Conservation (phyloP, 106 monocot genomes). For the Xerophyta viscosa region DNA sequence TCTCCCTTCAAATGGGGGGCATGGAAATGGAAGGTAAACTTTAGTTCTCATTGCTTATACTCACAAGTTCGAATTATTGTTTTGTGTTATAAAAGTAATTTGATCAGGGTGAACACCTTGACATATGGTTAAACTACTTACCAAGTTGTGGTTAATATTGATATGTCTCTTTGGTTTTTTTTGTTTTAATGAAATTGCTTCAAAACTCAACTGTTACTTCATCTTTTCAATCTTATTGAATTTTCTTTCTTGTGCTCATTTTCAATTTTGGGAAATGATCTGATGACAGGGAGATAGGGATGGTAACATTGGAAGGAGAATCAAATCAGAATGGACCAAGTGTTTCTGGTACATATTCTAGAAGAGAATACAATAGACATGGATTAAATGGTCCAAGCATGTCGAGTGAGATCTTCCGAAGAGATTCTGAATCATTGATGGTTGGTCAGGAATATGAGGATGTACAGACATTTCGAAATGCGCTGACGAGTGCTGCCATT, state of each 20-base stretch:
- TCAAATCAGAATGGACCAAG: slow-evolving; percentile 5
- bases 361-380: slow-evolving; percentile 15
- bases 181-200: too few species aligned
- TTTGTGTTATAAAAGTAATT: too few species aligned
- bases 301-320: not conserved
- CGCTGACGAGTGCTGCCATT: slow-evolving; percentile 44
- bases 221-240: too few species aligned
- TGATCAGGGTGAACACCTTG: too few species aligned
- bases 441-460: slow-evolving; percentile 55
- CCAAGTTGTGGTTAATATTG: too few species aligned
- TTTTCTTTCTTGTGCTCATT: too few species aligned
- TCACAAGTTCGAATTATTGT: too few species aligned
- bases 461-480: slow-evolving; percentile 50
- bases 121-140: too few species aligned
- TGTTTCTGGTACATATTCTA: slow-evolving; percentile 9
- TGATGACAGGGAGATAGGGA: slow-evolving; percentile 19
- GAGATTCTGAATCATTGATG: slow-evolving; percentile 30
- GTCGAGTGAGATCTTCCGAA: slow-evolving; percentile 25
- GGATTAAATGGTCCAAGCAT: slow-evolving; percentile 8
- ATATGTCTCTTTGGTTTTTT: too few species aligned
- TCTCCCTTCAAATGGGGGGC: not conserved
- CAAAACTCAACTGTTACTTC: too few species aligned
- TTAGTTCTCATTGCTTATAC: not conserved
- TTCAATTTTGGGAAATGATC: not conserved
- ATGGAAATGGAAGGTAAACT: slow-evolving; percentile 6